phyloP scores from a whole-genome alignment of 192 early-diverging fungal species.

The Backusella australiensis region DNA sequence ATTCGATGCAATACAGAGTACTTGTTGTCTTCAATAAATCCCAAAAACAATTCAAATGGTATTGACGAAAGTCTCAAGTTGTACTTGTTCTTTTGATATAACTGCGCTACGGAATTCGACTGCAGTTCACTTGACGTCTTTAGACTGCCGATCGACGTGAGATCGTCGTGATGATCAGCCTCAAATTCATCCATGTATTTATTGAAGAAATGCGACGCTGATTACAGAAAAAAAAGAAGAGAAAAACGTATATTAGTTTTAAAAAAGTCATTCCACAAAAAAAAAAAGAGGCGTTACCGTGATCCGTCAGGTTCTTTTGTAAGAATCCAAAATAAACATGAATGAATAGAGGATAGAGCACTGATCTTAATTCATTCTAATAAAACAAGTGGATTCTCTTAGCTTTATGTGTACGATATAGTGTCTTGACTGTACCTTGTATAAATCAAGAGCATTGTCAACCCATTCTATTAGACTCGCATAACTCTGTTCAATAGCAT shows the following conservation, averaged over 20 bases:
- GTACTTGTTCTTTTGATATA: slow-evolving; percentile 80
- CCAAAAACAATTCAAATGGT: slow-evolving; percentile 81
- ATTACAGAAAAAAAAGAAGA: background rate
- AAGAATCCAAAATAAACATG: slow-evolving; percentile 87
- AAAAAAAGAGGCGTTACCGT: background rate
- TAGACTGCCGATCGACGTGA: slow-evolving; percentile 62
- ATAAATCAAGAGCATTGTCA: slow-evolving; percentile 88
- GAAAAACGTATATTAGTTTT: background rate
- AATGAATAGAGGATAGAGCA: slow-evolving; percentile 89
- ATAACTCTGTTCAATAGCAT: slow-evolving; percentile 81
- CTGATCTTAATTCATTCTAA: slow-evolving; percentile 74
- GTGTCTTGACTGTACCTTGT: slow-evolving; percentile 58
- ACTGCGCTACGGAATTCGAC: slow-evolving; percentile 74
- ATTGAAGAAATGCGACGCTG: slow-evolving; percentile 38
- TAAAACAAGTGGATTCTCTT: background rate
- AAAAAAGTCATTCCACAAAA: background rate
- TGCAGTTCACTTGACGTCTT: slow-evolving; percentile 62
- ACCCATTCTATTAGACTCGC: slow-evolving; percentile 76
- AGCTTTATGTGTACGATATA: background rate
- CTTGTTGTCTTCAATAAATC: slow-evolving; percentile 89
- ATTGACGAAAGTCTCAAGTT: slow-evolving; percentile 77
- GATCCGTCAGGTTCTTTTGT: slow-evolving; percentile 40
- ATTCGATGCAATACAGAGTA: slow-evolving; percentile 81
- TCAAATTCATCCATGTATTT: slow-evolving; percentile 74
- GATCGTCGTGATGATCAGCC: slow-evolving; percentile 73